Conservation (phyloP, 768 basidiomycete genomes). For the Leucosporidium creatinivorum region DNA sequence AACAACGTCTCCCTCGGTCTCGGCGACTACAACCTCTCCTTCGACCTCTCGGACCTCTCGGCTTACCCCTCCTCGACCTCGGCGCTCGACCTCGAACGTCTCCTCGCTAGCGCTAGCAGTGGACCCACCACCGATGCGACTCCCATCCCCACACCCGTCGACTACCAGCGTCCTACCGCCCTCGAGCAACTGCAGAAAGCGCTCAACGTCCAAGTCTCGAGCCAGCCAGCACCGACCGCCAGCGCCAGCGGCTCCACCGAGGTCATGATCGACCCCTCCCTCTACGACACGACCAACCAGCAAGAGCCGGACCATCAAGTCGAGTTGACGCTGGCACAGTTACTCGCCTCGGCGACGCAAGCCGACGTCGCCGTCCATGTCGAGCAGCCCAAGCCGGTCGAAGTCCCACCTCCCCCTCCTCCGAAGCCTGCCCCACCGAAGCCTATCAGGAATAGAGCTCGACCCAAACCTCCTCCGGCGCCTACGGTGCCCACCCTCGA, state of each 20-base stretch:
- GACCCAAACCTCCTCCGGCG: slow-evolving; percentile 1
- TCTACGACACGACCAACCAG: neutral
- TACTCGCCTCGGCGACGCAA: neutral
- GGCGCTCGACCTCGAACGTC: slow-evolving; percentile 9
- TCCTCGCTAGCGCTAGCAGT: slow-evolving; percentile 10
- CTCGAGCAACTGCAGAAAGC: neutral
- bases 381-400: neutral
- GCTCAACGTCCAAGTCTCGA: neutral
- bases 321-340: neutral
- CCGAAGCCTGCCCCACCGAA: neutral
- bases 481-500: neutral
- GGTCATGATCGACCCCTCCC: slow-evolving; percentile 11
- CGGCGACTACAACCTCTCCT: slow-evolving; percentile 17
- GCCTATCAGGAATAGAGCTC: neutral
- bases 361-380: neutral
- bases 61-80: neutral
- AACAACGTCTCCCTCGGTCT: neutral
- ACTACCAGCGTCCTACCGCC: neutral
- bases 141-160: neutral
- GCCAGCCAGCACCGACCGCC: neutral
- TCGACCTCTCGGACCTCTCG: slow-evolving; percentile 4
- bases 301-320: neutral
- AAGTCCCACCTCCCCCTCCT: neutral
- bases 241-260: neutral
- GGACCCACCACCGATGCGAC: neutral